Evolutionary conservation across 2,329 filamentous ascomycete genomes (phyloP), one percentile per base, ranked within the genome.

Genomic region (Thielaviopsis musarum): DNA sequence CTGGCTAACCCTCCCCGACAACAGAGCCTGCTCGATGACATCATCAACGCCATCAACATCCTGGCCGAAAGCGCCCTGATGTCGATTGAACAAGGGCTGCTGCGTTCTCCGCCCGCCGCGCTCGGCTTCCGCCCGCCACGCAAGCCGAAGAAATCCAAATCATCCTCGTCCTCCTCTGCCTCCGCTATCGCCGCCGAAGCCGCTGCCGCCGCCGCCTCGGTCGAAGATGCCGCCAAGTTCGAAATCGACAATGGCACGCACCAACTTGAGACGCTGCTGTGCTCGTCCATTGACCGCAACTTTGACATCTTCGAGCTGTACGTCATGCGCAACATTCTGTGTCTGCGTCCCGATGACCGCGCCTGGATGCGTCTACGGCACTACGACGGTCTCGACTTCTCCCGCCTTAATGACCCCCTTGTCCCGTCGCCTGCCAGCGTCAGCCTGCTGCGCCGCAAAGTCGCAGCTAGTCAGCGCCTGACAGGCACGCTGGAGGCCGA

Each of bases 21-120:
- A 10, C 67, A 95, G 91, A 87, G 87, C 62, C 82, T 98, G 51
- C 86, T 98, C 68, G 93, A 98, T 80, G 91, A 97, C 73, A 91
- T 97, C 66, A 95, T 97, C 75, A 96, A 97, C 76, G 87, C 86
- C 59, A 83, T 96, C 71, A 98, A 97, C 75, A 88, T 91, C 67
- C 81, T 96, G 66, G 86, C 93, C 67, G 93, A 95, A 72, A 86
- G 86, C 70, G 91, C 89, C 58, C 84, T 95, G 67, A 88, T 88
- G 67, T 88, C 87, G 62, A 83, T 97, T 64, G 93, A 97, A 71
- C 81, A 83, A 59, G 88, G 88, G 1, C 82, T 98, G 21, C 76
- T 88, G 55, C 79, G 79, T 56, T 84, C 87, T 2, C 81, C 87
- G 1, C 87, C 91, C 0, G 77, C 84, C 26, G 78, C 82, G 15